Evolutionary conservation across 129 eudicot genomes (phyloP).

Genomic region (Artemisia annua): DNA sequence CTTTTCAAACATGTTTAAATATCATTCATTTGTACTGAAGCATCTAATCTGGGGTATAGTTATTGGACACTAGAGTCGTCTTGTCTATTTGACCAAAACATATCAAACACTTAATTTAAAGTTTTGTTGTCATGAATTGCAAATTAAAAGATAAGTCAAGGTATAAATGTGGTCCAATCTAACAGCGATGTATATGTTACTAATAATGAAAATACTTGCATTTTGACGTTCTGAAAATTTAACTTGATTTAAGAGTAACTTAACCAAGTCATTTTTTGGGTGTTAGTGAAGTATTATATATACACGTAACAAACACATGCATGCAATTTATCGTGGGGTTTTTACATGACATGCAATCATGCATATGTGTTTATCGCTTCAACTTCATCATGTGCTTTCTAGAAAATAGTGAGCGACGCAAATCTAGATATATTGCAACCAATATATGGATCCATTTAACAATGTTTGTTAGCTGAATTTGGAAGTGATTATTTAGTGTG

Average conservation of each 20-base stretch:
- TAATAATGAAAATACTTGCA: too few species aligned
- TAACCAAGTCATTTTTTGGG: neutral
- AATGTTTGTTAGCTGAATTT: neutral
- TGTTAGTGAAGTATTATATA: neutral
- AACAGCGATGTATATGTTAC: too few species aligned
- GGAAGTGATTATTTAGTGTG: neutral
- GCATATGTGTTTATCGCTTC: too few species aligned
- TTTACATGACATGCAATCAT: neutral
- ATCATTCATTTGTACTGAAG: slow-evolving; percentile 8
- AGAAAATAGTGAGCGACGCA: too few species aligned
- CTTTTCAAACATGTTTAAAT: slow-evolving; percentile 23
- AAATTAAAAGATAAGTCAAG: neutral
- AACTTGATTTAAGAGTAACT: neutral
- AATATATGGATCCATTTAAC: neutral
- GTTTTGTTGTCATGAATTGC: neutral
- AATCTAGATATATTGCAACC: neutral
- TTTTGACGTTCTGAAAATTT: neutral
- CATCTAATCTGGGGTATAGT: slow-evolving; percentile 3
- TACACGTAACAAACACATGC: neutral
- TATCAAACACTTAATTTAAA: neutral
- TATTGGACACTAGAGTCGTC: neutral
- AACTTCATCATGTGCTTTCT: too few species aligned
- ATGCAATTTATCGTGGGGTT: neutral
- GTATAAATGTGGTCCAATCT: neutral
- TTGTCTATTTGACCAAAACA: slow-evolving; percentile 14